These are phyloP conservation scores for Quercus parvula DNA, from an alignment of 306 rosid species.

Conservation along the genomic window DNA sequence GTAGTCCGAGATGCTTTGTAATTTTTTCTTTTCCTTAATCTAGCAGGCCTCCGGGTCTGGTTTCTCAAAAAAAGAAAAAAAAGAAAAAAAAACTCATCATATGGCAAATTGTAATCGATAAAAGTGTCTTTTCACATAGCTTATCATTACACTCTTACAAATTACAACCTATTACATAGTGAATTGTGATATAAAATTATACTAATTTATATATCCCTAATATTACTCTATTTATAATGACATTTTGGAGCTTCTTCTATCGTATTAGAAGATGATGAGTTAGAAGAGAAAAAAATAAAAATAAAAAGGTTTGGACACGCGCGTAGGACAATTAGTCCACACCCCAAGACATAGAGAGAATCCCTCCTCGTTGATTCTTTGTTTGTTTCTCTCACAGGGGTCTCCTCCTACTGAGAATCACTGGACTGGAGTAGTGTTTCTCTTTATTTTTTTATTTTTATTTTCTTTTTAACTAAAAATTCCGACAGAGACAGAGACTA, in stretches of 20 bases:
- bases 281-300: not conserved
- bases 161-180: rapidly evolving
- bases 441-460: rapidly evolving
- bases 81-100: too few species aligned
- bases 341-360: conserved; percentile 23
- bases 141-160: too few species aligned
- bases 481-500: not conserved
- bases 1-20: too few species aligned
- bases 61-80: too few species aligned
- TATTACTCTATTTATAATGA: not conserved
- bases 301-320: not conserved
- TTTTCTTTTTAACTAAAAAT: not conserved
- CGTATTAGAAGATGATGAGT: not conserved
- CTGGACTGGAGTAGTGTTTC: not conserved
- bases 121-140: rapidly evolving
- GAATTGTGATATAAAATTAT: too few species aligned
- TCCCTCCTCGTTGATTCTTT: conserved; percentile 19
- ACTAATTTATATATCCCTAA: too few species aligned
- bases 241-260: not conserved
- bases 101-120: rapidly evolving
- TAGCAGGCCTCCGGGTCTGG: too few species aligned
- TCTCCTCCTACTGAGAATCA: conserved; percentile 1
- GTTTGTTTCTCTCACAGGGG: not conserved
- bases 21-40: too few species aligned
- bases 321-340: conserved; percentile 9